These are phyloP conservation scores for Avena sativa DNA, from an alignment of 176 grass and related monocot species.

Conservation along the genomic window DNA sequence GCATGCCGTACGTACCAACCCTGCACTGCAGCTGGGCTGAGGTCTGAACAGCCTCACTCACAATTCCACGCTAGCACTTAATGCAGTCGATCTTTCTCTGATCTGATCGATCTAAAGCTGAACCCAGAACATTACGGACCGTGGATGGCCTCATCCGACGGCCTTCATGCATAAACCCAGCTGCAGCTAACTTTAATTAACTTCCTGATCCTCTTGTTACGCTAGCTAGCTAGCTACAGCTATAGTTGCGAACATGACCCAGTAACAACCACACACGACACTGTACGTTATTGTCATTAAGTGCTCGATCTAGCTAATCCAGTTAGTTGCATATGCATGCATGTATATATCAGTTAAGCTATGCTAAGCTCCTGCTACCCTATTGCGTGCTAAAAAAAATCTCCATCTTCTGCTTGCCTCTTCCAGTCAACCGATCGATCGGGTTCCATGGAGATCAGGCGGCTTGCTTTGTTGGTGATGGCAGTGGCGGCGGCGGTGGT, in stretches of 20 bases:
- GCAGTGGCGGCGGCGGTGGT: not conserved
- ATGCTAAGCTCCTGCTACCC: not conserved
- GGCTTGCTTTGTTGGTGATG: not conserved
- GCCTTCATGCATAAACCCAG: not conserved
- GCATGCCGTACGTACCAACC: not conserved
- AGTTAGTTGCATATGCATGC: not conserved
- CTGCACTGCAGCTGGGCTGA: not conserved
- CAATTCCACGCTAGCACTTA: slow-evolving; percentile 14
- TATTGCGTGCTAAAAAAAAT: not conserved
- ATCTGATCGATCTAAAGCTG: not conserved
- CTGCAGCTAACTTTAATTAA: not conserved
- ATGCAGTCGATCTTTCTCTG: not conserved
- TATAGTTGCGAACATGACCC: slow-evolving; percentile 6
- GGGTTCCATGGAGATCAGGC: not conserved
- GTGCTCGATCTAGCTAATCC: slow-evolving; percentile 7
- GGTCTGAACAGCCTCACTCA: slow-evolving; percentile 20
- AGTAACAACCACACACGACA: slow-evolving; percentile 12
- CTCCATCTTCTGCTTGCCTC: not conserved
- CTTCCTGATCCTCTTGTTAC: slow-evolving; percentile 12
- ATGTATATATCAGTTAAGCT: not conserved
- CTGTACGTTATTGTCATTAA: slow-evolving; percentile 19
- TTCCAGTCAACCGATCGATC: not conserved
- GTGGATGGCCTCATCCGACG: not conserved
- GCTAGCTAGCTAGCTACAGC: not conserved
- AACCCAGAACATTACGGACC: not conserved